Evolutionary conservation across 139 green algal species (phyloP).

Genomic region (Zygnema cylindricum): DNA sequence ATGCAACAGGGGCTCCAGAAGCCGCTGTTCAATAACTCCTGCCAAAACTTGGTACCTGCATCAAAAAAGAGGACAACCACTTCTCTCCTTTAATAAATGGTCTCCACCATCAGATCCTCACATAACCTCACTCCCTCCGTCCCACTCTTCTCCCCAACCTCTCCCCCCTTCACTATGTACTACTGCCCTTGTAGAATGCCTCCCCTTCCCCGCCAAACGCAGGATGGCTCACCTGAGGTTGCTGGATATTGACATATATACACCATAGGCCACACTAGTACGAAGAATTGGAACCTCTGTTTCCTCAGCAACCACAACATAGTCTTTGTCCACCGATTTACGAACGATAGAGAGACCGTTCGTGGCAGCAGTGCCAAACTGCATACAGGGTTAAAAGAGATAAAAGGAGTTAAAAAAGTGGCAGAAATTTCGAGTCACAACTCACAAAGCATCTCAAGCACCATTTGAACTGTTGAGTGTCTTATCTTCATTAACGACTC

Average conservation of each 20-base stretch:
- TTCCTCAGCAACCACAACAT: conserved; percentile 7
- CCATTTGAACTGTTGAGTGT: no score
- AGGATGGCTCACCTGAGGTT: conserved; percentile 76
- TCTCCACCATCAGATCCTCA: no score
- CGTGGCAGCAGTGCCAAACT: conserved; percentile 87
- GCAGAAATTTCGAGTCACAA: no score
- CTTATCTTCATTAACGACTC: no score
- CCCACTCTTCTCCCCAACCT: background rate
- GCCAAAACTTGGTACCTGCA: conserved; percentile 81
- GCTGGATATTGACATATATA: conserved; percentile 91
- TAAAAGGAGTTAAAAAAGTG: no score
- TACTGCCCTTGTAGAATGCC: background rate
- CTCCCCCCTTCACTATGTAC: background rate
- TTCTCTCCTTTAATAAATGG: no score
- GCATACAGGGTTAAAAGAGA: no score
- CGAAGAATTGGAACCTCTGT: conserved; percentile 80
- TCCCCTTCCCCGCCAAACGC: background rate
- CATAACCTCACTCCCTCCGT: no score
- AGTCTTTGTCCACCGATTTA: background rate
- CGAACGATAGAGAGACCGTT: conserved; percentile 76
- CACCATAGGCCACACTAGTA: conserved; percentile 85
- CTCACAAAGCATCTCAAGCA: no score
- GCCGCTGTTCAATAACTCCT: conserved; percentile 91
- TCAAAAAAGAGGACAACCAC: no score
- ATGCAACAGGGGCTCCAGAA: conserved; percentile 79